These are phyloP conservation scores for Skeletonema costatum DNA, from an alignment of 108 stramenopile genomes.

Conservation along the genomic window DNA sequence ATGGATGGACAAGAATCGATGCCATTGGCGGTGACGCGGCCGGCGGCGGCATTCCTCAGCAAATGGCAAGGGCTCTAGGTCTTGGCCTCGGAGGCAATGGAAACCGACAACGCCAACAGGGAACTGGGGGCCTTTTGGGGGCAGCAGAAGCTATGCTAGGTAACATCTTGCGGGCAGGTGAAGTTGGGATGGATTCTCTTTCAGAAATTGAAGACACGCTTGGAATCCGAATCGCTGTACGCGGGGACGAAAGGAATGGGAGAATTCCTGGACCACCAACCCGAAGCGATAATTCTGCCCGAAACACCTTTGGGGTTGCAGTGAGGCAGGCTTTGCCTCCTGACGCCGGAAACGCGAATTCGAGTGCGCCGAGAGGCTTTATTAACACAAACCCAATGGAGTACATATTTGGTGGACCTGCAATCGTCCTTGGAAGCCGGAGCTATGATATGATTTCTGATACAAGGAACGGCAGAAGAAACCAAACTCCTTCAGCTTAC, in stretches of 20 bases:
- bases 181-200: conserved; percentile 52
- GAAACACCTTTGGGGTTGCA: background rate
- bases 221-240: conserved; percentile 64
- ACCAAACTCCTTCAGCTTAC: conserved; percentile 32
- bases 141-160: conserved; percentile 82
- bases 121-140: conserved; percentile 45
- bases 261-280: background rate
- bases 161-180: conserved; percentile 66
- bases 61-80: conserved; percentile 28
- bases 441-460: conserved; percentile 47
- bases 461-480: conserved; percentile 21
- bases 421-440: conserved; percentile 58
- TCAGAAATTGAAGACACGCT: conserved; percentile 74
- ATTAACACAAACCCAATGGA: conserved; percentile 66
- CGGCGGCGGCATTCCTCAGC: conserved; percentile 56
- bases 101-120: conserved; percentile 8
- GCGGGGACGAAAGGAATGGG: conserved; percentile 20
- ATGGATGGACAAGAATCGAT: conserved; percentile 84
- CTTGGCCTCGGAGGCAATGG: background rate
- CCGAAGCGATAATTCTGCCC: background rate
- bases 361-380: background rate
- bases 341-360: background rate
- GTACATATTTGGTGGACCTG: conserved; percentile 72
- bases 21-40: conserved; percentile 30
- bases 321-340: background rate